phyloP scores from a whole-genome alignment of 371 early-diverging fungal species.

The Apophysomyces ossiformis region DNA sequence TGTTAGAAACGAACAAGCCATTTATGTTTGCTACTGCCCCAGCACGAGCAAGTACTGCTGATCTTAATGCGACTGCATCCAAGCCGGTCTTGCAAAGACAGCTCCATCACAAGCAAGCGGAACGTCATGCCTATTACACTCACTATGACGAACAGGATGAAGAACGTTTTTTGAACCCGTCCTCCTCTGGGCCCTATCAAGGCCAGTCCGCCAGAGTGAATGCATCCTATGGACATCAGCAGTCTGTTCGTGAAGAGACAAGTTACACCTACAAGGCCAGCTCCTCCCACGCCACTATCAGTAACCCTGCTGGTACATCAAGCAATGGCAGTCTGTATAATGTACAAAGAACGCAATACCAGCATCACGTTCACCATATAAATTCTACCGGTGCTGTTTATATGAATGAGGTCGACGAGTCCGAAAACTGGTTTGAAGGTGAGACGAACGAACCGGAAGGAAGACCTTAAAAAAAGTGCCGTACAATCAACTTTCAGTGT shows the following conservation, averaged over 20 bases:
- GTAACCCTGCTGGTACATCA: not conserved
- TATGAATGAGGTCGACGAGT: slow-evolving; percentile 23
- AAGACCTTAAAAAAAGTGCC: not conserved
- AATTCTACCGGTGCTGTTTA: slow-evolving; percentile 10
- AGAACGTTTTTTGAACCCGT: slow-evolving; percentile 16
- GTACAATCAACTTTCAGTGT: not conserved
- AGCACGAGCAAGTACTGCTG: slow-evolving; percentile 30
- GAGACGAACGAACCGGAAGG: slow-evolving; percentile 10
- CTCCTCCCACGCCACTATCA: slow-evolving; percentile 4
- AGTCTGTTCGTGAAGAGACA: not conserved
- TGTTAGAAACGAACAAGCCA: slow-evolving; percentile 33
- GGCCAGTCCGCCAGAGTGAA: not conserved
- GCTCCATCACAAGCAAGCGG: slow-evolving; percentile 7
- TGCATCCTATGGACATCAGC: slow-evolving; percentile 7
- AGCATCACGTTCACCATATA: slow-evolving; percentile 16
- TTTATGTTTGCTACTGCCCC: slow-evolving; percentile 25
- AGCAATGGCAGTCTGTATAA: not conserved
- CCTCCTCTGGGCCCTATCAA: slow-evolving; percentile 4
- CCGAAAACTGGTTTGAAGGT: slow-evolving; percentile 30
- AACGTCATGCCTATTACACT: slow-evolving; percentile 10
- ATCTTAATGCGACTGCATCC: slow-evolving; percentile 15
- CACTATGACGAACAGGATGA: not conserved
- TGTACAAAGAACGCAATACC: slow-evolving; percentile 13
- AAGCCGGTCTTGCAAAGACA: slow-evolving; percentile 20
- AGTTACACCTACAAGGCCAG: slow-evolving; percentile 7